Conservation (phyloP, 495 filamentous ascomycete genomes). For the Cenococcum geophilum region DNA sequence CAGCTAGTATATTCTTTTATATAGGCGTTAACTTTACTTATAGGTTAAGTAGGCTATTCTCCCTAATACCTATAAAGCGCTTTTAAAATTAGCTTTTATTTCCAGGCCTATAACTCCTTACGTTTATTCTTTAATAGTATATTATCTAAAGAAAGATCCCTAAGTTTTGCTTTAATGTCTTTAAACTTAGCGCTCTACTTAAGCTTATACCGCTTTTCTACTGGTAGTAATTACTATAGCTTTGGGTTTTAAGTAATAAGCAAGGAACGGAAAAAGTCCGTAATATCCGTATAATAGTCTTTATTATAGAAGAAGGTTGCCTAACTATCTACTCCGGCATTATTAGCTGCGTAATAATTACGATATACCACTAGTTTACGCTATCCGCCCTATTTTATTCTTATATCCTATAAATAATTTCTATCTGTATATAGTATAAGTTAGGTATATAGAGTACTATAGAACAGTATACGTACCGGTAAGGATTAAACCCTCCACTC, state of each 20-base stretch:
- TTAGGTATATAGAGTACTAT: conserved; percentile 11
- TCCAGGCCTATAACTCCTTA: conserved; percentile 23
- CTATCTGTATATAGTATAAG: conserved; percentile 25
- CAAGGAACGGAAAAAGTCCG: conserved; percentile 26
- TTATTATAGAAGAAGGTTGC: conserved; percentile 23
- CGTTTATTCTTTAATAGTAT: conserved; percentile 17
- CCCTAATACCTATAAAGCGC: conserved; percentile 23
- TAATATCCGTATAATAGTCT: conserved; percentile 21
- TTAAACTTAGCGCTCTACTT: conserved; percentile 24
- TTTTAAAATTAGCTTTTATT: conserved; percentile 24
- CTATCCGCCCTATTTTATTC: conserved; percentile 28
- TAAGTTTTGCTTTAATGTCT: conserved; percentile 24
- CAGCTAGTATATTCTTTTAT: conserved; percentile 16
- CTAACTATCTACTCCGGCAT: conserved; percentile 26
- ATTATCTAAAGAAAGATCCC: conserved; percentile 23
- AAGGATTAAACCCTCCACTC: conserved; percentile 25
- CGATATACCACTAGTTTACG: conserved; percentile 19
- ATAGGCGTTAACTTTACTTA: too few relatives aligned
- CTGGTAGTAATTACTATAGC: too few relatives aligned
- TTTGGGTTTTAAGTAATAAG: conserved; percentile 27
- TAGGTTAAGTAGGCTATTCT: too few relatives aligned
- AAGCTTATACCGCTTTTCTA: too few relatives aligned
- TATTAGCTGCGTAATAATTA: conserved; percentile 27
- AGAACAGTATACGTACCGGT: conserved; percentile 24
- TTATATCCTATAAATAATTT: conserved; percentile 26